A percentile compares a stretch with the other conserved stretches of the same genome.
Conservation (phyloP, 331 rosid species). For the Saraca asoca region DNA sequence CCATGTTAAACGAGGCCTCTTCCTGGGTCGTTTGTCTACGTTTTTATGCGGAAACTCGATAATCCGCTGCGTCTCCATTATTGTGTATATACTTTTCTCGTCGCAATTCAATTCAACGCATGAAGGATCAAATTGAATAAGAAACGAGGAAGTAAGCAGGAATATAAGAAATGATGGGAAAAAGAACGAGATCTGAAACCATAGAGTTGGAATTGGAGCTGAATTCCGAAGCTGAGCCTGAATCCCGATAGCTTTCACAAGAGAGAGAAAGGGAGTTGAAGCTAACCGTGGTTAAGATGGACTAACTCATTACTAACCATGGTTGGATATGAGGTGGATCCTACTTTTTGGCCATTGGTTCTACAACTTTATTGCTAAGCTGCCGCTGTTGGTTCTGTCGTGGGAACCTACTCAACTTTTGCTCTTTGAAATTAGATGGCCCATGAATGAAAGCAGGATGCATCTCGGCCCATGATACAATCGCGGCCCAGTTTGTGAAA, state of each 20-base stretch:
- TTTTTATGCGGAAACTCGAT: conserved; percentile 69
- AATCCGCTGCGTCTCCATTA: conserved; percentile 74
- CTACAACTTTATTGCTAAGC: no score
- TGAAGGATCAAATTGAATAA: conserved; percentile 19
- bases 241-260: not conserved
- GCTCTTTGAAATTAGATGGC: no score
- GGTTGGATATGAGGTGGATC: not conserved
- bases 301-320: conserved; percentile 24
- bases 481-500: no score
- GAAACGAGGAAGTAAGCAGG: not conserved
- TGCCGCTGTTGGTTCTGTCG: no score
- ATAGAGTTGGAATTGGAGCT: conserved; percentile 37
- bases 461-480: no score
- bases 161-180: not conserved
- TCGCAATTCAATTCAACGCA: conserved; percentile 1
- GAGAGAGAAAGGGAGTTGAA: conserved; percentile 1
- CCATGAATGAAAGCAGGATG: no score
- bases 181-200: conserved; percentile 33
- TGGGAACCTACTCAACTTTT: no score
- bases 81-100: conserved; percentile 30
- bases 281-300: conserved; percentile 43
- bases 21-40: conserved; percentile 80
- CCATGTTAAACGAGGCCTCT: conserved; percentile 77
- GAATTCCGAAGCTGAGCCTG: conserved; percentile 36
- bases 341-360: no score